Evolutionary conservation across 202 grass and related monocot species (phyloP), one percentile per base, ranked within the genome.

Genomic region (Musa balbisiana): DNA sequence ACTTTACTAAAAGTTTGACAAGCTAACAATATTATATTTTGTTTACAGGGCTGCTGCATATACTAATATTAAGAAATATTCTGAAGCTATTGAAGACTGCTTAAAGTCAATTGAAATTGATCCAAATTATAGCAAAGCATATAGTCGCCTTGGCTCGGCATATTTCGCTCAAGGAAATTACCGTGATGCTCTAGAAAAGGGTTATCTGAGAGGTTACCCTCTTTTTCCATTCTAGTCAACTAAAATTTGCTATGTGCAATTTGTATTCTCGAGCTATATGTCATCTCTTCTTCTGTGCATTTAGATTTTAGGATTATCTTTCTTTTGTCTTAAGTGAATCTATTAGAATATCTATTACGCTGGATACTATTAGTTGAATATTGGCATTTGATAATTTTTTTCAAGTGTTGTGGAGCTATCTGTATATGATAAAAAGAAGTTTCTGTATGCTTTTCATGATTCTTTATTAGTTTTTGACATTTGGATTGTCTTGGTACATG

Each of bases 1-100:
- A 43, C 33, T 43, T 43, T 74, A 14, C 14, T 67, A 3, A 24
- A 72, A 19, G 43, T 71, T 74, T 77, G 10, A 74, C 53, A 67
- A 66, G 55, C 51, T 15, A 33, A 84, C 75, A 80, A 67, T 65
- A 84, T 12, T 70, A 71, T 55, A 53, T 75, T 25, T 19, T 78
- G 84, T 74, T 90, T 85, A 8, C 85, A 96, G 92, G 87, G 92
- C 89, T 85, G 92, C 92, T 85, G 87, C 92, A 59, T 92, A 87
- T 74, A 89, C 82, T 19, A 62, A 82, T 74, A 71, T 88, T 80
- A 75, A 88, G 67, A 89, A 86, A 82, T 87, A 85, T 80, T 76
- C 73, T 73, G 84, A 92, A 82, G 89, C 92, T 55, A 75, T 96
- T 86, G 73, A 76, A 71, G 86, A 96, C 66, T 96, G 92, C 66